Evolutionary conservation across 2,329 filamentous ascomycete genomes (phyloP).

Genomic region (Chaetomium sp.): DNA sequence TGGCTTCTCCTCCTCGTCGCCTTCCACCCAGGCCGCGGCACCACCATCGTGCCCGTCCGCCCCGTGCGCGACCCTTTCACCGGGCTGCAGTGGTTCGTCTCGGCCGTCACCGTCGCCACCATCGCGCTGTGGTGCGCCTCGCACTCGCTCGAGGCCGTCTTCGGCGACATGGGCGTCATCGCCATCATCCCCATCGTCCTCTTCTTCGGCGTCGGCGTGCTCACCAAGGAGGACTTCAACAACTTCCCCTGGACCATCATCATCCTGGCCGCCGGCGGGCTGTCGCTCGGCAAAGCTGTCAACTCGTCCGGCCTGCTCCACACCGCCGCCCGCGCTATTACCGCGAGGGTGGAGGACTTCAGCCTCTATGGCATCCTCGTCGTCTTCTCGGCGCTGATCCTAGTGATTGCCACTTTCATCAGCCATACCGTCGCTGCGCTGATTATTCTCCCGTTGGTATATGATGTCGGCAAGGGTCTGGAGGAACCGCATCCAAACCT

Average conservation of each 20-base stretch:
- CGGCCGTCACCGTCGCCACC: slow-evolving; percentile 71
- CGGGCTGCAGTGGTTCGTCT: slow-evolving; percentile 89
- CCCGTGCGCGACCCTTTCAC: slow-evolving; percentile 84
- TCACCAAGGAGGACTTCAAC: slow-evolving; percentile 99
- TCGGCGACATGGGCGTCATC: slow-evolving; percentile 97
- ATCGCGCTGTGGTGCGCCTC: slow-evolving; percentile 89
- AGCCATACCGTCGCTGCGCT: slow-evolving; percentile 93
- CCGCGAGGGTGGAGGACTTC: slow-evolving; percentile 64
- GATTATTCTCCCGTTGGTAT: slow-evolving; percentile 87
- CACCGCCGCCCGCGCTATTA: slow-evolving; percentile 76
- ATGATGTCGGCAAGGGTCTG: slow-evolving; percentile 79
- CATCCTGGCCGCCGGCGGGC: slow-evolving; percentile 87
- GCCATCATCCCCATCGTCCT: slow-evolving; percentile 92
- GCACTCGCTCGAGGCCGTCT: slow-evolving; percentile 78
- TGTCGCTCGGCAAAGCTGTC: slow-evolving; percentile 89
- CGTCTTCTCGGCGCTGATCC: slow-evolving; percentile 75
- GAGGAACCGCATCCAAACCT: slow-evolving; percentile 86
- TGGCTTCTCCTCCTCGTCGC: slow-evolving; percentile 80
- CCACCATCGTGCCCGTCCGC: slow-evolving; percentile 84
- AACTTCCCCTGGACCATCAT: slow-evolving; percentile 99
- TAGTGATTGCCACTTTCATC: slow-evolving; percentile 95
- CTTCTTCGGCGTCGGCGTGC: slow-evolving; percentile 92
- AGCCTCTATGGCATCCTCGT: slow-evolving; percentile 80
- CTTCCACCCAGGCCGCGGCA: slow-evolving; percentile 79
- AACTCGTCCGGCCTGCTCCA: slow-evolving; percentile 87